Evolutionary conservation across 2,329 filamentous ascomycete species (phyloP), one percentile per base, ranked within the genome.

Genomic region (Aureobasidium leucospermi): DNA sequence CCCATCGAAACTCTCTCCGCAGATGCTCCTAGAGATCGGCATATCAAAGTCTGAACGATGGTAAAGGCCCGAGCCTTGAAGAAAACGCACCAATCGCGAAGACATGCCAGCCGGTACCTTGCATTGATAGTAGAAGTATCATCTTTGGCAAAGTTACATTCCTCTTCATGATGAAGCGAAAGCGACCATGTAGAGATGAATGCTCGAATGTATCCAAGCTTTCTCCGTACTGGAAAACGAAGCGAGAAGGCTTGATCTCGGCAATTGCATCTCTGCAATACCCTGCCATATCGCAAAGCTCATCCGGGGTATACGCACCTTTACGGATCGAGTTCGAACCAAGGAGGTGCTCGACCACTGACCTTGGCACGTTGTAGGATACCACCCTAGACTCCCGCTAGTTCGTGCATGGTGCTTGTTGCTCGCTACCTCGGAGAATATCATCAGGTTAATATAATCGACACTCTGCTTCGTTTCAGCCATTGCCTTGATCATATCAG

Each of bases 371-470:
- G 47, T 51, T 28, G 47, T 52, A 29, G 32, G 36, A 41, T 29
- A 11, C 48, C 4, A 28, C 36, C 38, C 38, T 53, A 34, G 28
- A 42, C n/a, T 23, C 38, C 34, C 51, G 29, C 39, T 55, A 55
- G 23, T 29, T 36, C 48, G 23, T 52, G 48, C 48, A 52, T 52
- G 48, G 41, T 52, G 48, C 48, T 52, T 41, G 19, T 41, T 23
- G 23, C 23, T 52, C 48, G 36, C 48, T 52, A 41, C 34, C 36
- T 52, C 48, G 48, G 48, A 52, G 48, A 52, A 52, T 52, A 52
- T 52, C 48, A 52, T 52, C 34, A n/a, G 48, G 34, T 29, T 39
- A 52, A 52, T 52, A 52, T 52, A 52, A 19, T 52, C 48, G 48
- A 52, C 48, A 52, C 36, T 13, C 19, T 55, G 28, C 51, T 34